A percentile compares a stretch with the other conserved stretches of the same genome.
Conservation (phyloP, 2,329 filamentous ascomycete species). For the Diplodia scrobiculata region DNA sequence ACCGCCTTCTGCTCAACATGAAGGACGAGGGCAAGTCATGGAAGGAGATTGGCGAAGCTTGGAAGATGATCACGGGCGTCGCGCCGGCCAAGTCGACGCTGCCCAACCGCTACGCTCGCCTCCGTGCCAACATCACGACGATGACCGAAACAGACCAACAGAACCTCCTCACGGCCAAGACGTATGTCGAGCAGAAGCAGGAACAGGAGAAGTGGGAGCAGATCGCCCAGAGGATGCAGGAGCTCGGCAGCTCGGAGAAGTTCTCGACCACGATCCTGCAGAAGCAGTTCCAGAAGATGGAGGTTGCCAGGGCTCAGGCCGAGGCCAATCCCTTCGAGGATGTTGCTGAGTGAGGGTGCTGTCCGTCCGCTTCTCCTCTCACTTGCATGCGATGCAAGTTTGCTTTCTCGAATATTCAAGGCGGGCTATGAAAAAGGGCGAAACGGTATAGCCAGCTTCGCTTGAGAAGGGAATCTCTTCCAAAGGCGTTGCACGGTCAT, state of each 20-base stretch:
- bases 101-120: slow-evolving; percentile 32
- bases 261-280: slow-evolving; percentile 28
- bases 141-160: slow-evolving; percentile 29
- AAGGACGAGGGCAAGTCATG: slow-evolving; percentile 32
- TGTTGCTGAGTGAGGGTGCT: not conserved
- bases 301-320: not conserved
- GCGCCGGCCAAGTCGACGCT: slow-evolving; percentile 32
- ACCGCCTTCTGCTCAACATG: slow-evolving; percentile 30
- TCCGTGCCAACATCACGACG: slow-evolving; percentile 31
- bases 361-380: not conserved
- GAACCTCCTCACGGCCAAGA: slow-evolving; percentile 27
- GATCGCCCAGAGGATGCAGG: slow-evolving; percentile 31
- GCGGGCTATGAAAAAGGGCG: not conserved
- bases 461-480: not conserved
- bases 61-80: slow-evolving; percentile 30
- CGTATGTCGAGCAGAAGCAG: slow-evolving; percentile 26
- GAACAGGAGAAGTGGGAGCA: slow-evolving; percentile 32
- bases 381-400: not conserved
- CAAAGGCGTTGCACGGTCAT: not conserved
- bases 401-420: not conserved
- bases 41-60: slow-evolving; percentile 30
- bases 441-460: not conserved
- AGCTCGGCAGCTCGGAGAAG: slow-evolving; percentile 26
- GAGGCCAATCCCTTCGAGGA: not conserved
- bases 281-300: slow-evolving; percentile 32